These are phyloP conservation scores for Echinochloa phyllopogon DNA, from an alignment of 176 grass and related monocot genomes.

Conservation along the genomic window DNA sequence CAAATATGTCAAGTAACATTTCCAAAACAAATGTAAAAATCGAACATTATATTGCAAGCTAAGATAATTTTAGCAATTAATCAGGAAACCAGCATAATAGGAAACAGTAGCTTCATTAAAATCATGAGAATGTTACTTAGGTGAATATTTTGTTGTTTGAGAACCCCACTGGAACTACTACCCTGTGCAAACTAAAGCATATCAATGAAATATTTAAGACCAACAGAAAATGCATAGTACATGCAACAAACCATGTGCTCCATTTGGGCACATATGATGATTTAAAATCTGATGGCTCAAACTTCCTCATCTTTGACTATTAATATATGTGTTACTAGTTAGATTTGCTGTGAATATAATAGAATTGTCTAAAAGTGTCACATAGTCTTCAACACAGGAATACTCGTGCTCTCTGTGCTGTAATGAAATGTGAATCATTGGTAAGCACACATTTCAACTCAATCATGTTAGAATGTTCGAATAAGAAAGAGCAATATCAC, in stretches of 20 bases:
- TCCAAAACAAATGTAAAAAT: conserved; percentile 18
- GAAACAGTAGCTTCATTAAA: conserved; percentile 2
- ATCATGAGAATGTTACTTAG: background rate
- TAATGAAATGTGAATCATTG: background rate
- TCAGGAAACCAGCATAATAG: background rate
- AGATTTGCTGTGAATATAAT: background rate
- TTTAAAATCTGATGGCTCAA: background rate
- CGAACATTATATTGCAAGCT: background rate
- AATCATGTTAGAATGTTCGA: background rate
- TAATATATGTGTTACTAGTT: background rate
- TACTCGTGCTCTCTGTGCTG: background rate
- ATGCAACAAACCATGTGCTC: background rate
- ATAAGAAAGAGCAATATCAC: background rate
- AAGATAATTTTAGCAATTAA: background rate
- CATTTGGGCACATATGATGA: background rate
- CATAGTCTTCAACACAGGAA: background rate
- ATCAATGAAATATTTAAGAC: background rate
- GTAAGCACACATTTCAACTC: background rate
- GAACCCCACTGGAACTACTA: background rate
- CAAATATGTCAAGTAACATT: conserved; percentile 31
- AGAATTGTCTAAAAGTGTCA: background rate
- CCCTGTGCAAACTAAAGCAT: background rate
- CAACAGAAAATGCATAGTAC: background rate
- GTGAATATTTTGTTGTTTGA: background rate
- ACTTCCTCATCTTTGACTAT: background rate